Evolutionary conservation across 163 green algal genomes (phyloP), one percentile per base, ranked within the genome.

Genomic region (Scenedesmus sp.): DNA sequence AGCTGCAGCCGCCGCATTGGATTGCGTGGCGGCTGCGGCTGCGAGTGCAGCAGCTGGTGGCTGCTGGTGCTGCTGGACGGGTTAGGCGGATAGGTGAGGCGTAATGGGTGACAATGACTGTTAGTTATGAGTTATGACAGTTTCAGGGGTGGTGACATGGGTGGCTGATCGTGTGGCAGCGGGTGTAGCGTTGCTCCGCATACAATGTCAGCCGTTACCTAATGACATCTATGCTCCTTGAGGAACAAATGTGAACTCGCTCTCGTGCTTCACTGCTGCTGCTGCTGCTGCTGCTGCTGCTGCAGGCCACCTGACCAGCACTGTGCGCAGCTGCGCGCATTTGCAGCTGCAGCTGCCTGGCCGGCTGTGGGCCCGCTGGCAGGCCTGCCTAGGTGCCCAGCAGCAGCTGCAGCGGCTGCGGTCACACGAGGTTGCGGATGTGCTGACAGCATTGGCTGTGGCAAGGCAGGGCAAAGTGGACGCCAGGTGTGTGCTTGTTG

Each of bases 391-490:
- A 4, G 89, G 26, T 23, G n/a, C 56, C 1, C 23, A 55, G 26
- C 20, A 26, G 64, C 89, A 62, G 20, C 81, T 92, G 89, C 60
- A 59, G 23, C 20, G 26, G 64, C 77, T 88, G 4, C 56, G 23
- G 18, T n/a, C 57, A 20, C 64, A 66, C 4, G 89, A 92, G 23
- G 46, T 79, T 15, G 84, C 81, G 13, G 62, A 84, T 55, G 46
- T 76, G 64, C n/a, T 88, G 62, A 57, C 18, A 59, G 89, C 89
- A 34, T 64, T 88, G 34, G 88, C 88, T 46, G 34, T 46, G 34
- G n/a, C 81, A 20, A 23, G 70, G 2, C 26, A 46, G 10, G 81
- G 54, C 3, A 60, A 70, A 60, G 59, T 81, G 15, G 88, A 92
- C 62, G 57, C 7, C 10, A 73, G 79, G 88, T 91, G 82, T 3